These are phyloP conservation scores for Salvia splendens DNA, from an alignment of 257 asterid species.

Conservation along the genomic window DNA sequence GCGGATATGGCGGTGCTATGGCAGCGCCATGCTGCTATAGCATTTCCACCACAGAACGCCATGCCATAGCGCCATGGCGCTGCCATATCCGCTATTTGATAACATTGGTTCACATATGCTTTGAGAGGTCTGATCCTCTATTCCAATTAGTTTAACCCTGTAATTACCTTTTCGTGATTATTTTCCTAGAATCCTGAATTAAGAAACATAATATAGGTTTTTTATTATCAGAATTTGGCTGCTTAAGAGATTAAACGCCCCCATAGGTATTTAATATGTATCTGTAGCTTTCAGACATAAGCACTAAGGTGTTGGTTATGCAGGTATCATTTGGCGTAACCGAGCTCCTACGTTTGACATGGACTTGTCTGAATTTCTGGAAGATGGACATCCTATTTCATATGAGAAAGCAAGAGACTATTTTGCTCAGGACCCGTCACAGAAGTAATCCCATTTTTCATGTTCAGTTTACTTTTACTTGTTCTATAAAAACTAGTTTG, in stretches of 20 bases:
- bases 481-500: slow-evolving; percentile 15
- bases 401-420: slow-evolving; percentile 60
- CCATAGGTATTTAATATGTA: not conserved
- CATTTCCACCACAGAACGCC: too few relatives aligned
- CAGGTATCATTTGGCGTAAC: slow-evolving; percentile 75
- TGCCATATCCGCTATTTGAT: too few relatives aligned
- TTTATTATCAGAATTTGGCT: not conserved
- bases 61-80: too few relatives aligned
- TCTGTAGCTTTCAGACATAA: not conserved
- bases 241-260: not conserved
- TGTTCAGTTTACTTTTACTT: slow-evolving; percentile 10
- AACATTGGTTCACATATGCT: not conserved
- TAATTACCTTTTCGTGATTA: not conserved
- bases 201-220: not conserved
- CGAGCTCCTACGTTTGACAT: slow-evolving; percentile 82
- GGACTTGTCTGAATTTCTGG: slow-evolving; percentile 68
- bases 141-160: not conserved
- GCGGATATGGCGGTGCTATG: too few relatives aligned
- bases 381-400: slow-evolving; percentile 57
- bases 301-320: slow-evolving; percentile 21
- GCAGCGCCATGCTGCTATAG: too few relatives aligned
- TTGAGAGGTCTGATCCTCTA: not conserved
- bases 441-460: slow-evolving; percentile 44
- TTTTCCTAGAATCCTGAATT: not conserved
- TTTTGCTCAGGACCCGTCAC: slow-evolving; percentile 61